phyloP scores from a whole-genome alignment of 2,329 filamentous ascomycete genomes.

The Cryphonectria radicalis region DNA sequence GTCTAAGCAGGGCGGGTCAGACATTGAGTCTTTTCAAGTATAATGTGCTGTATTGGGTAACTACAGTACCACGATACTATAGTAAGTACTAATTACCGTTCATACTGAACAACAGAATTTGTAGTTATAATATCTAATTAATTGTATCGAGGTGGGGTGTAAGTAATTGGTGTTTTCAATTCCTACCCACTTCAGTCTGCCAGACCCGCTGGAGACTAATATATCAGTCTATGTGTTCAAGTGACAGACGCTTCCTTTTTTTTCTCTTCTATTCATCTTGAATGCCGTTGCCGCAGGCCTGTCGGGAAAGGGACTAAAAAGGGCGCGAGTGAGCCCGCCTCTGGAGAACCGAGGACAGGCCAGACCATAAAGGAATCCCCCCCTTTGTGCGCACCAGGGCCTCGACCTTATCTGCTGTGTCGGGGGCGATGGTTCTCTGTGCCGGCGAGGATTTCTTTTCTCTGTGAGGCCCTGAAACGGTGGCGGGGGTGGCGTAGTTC shows the following conservation, averaged over 20 bases:
- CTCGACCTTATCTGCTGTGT: neutral
- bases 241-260: too few species aligned
- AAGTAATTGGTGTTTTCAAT: too few species aligned
- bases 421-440: slow-evolving; percentile 11
- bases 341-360: neutral
- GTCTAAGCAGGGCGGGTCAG: neutral
- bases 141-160: too few species aligned
- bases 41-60: neutral
- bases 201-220: too few species aligned
- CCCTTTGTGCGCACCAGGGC: neutral
- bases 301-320: neutral
- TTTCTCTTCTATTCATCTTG: neutral
- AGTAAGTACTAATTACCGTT: neutral
- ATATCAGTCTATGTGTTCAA: too few species aligned
- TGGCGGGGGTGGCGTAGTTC: slow-evolving; percentile 6
- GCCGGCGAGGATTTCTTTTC: slow-evolving; percentile 11
- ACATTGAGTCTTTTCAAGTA: neutral
- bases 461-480: neutral
- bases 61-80: neutral
- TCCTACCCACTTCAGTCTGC: too few species aligned
- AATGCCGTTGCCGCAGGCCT: neutral
- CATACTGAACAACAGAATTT: neutral
- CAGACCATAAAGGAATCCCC: slow-evolving; percentile 9
- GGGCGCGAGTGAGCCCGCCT: slow-evolving; percentile 4
- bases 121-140: too few species aligned